Conservation (phyloP, 139 green algal genomes). For the Coelastrella sp. region DNA sequence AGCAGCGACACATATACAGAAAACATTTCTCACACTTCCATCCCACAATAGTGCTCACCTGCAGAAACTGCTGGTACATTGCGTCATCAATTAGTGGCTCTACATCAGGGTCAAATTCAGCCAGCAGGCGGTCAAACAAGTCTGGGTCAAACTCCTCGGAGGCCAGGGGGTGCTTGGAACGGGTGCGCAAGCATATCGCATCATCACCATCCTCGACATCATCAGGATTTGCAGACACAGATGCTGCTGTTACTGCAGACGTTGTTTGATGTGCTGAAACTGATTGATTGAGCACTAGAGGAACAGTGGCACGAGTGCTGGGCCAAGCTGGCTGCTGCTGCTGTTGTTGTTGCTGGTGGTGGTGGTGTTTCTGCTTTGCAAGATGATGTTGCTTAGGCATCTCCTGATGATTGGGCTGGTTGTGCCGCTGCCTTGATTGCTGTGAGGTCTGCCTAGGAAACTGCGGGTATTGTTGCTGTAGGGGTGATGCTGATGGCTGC, state of each 20-base stretch:
- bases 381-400: neutral
- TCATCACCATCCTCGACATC: neutral
- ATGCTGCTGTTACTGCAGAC: neutral
- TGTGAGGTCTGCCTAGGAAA: neutral
- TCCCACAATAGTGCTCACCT: conserved; percentile 25
- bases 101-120: conserved; percentile 48
- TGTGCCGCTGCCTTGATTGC: neutral
- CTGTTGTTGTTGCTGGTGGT: neutral
- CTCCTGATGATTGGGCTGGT: neutral
- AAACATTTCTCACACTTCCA: neutral
- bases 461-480: neutral
- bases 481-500: neutral
- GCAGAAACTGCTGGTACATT: conserved; percentile 50
- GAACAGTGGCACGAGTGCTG: neutral
- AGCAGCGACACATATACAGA: no score
- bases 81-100: conserved; percentile 49
- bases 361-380: neutral
- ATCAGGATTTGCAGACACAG: neutral
- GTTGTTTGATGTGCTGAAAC: neutral
- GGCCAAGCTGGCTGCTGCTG: neutral
- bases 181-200: conserved; percentile 27
- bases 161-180: conserved; percentile 22
- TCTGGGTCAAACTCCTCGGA: conserved; percentile 44
- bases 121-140: conserved; percentile 45
- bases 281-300: neutral